Conservation (phyloP, 2,329 filamentous ascomycete species). For the Ascomycota sp. region DNA sequence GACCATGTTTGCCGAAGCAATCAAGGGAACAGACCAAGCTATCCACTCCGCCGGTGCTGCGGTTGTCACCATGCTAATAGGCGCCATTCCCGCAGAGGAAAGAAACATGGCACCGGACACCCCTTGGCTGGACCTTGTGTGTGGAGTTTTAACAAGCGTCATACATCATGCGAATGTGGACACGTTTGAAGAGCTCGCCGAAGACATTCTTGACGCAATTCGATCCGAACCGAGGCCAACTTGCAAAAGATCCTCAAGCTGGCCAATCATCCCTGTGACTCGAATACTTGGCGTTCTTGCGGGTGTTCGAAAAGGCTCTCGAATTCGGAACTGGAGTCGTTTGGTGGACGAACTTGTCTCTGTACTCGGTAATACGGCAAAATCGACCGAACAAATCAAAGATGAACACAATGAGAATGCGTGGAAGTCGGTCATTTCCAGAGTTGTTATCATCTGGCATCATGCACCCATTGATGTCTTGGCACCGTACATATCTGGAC, state of each 20-base stretch:
- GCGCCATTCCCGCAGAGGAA: conserved; percentile 26
- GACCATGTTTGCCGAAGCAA: conserved; percentile 73
- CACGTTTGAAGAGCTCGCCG: conserved; percentile 47
- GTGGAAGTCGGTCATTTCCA: conserved; percentile 37
- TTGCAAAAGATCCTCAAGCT: conserved; percentile 2
- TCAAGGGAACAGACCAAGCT: conserved; percentile 36
- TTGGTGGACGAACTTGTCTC: conserved; percentile 34
- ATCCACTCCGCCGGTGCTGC: conserved; percentile 37
- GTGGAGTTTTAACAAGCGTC: conserved; percentile 56
- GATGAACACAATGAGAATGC: conserved; percentile 16
- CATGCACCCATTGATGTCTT: conserved; percentile 59
- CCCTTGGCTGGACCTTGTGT: conserved; percentile 41
- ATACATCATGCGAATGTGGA: conserved; percentile 61
- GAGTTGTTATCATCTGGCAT: conserved; percentile 44
- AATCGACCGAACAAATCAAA: conserved; percentile 13
- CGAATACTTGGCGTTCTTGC: conserved; percentile 43
- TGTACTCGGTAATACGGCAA: conserved; percentile 26
- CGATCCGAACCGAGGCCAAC: conserved; percentile 14
- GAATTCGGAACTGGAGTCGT: conserved; percentile 48
- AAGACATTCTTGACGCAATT: conserved; percentile 33
- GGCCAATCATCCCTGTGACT: conserved; percentile 25
- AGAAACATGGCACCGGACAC: conserved; percentile 22
- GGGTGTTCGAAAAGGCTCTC: conserved; percentile 61
- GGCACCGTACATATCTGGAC: conserved; percentile 42
- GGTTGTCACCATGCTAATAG: conserved; percentile 29